Conservation (phyloP, 352 stramenopile species). For the Globisporangium alternatum region DNA sequence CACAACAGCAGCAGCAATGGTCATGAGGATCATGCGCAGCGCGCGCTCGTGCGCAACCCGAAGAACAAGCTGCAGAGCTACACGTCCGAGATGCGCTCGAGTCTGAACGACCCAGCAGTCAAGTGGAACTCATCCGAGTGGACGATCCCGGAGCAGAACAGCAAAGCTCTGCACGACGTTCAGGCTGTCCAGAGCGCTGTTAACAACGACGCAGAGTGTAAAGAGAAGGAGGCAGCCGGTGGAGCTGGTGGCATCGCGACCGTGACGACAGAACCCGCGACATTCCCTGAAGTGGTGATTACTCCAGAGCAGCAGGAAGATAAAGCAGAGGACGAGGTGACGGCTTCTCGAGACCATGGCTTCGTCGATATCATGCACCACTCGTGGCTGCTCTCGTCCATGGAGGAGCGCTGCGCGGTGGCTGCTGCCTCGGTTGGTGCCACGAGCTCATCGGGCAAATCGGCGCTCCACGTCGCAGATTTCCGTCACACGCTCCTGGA, state of each 20-base stretch:
- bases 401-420: constrained; percentile 54
- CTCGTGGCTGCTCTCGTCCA: constrained; percentile 69
- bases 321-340: neutral
- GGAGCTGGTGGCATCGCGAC: neutral
- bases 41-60: constrained; percentile 12
- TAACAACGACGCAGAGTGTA: neutral
- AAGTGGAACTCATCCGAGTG: constrained; percentile 19
- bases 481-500: constrained; percentile 60
- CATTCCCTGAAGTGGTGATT: neutral
- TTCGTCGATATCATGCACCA: constrained; percentile 79
- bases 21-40: constrained; percentile 1
- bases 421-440: constrained; percentile 31
- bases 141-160: neutral
- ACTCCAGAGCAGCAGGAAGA: neutral
- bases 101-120: neutral
- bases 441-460: constrained; percentile 15
- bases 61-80: constrained; percentile 19
- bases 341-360: constrained; percentile 21
- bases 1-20: neutral
- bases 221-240: neutral
- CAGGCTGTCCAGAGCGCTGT: neutral
- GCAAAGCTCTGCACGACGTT: constrained; percentile 2
- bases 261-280: neutral
- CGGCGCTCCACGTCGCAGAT: constrained; percentile 34
- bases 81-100: constrained; percentile 15